phyloP scores from a whole-genome alignment of 495 filamentous ascomycete species.

The Trichoderma reesei region DNA sequence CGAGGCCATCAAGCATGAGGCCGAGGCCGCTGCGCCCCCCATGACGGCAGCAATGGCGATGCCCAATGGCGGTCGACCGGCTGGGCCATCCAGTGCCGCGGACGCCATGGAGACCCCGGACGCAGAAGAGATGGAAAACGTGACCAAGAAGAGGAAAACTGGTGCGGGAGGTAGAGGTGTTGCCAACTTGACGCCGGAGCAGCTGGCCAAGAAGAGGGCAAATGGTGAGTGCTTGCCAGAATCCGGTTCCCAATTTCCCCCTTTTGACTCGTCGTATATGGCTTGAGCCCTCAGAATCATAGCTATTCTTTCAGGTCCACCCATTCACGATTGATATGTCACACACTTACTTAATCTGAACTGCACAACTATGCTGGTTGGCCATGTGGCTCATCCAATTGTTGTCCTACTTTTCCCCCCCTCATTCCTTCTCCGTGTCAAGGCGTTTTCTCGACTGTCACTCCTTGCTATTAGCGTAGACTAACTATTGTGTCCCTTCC shows the following conservation, averaged over 20 bases:
- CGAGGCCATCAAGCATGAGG: neutral
- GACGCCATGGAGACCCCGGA: neutral
- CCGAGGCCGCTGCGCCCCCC: neutral
- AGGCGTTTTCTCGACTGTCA: neutral
- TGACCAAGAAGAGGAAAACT: constrained; percentile 29
- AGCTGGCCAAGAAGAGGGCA: constrained; percentile 66
- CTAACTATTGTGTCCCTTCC: neutral
- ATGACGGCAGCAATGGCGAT: neutral
- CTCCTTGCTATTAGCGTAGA: constrained; percentile 10
- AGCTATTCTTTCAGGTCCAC: neutral
- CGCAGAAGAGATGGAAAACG: constrained; percentile 2
- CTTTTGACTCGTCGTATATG: neutral
- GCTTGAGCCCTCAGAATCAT: neutral
- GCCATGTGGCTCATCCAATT: too few relatives aligned
- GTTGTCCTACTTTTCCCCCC: too few relatives aligned
- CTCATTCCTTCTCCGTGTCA: neutral
- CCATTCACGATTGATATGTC: neutral
- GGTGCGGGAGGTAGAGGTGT: constrained; percentile 45
- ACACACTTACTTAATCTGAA: neutral
- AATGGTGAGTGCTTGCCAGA: constrained; percentile 40
- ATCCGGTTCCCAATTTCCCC: neutral
- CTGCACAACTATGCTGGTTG: neutral
- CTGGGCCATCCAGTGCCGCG: neutral
- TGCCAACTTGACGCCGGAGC: constrained; percentile 59
- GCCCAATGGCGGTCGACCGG: neutral